Conservation (phyloP, 1,139 yeast genomes). For the Hanseniaspora uvarum region DNA sequence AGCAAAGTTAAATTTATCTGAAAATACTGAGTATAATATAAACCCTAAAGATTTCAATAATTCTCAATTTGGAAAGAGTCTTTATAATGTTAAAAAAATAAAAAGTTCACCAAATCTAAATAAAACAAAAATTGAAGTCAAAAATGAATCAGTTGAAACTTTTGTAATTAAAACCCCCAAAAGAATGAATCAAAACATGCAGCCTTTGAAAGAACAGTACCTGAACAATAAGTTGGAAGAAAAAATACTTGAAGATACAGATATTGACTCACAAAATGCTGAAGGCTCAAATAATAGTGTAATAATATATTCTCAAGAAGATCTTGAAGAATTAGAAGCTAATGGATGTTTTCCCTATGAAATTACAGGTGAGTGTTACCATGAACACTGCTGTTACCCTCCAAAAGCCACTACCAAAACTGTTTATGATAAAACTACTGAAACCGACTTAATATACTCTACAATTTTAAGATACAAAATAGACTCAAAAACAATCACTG, state of each 20-base stretch:
- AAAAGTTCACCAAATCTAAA: too few relatives aligned
- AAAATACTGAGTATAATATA: too few relatives aligned
- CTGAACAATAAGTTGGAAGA: not conserved
- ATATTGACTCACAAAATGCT: not conserved
- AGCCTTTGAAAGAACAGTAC: not conserved
- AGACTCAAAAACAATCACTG: constrained; percentile 19
- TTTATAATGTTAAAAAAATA: too few relatives aligned
- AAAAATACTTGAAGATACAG: not conserved
- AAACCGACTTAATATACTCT: constrained; percentile 22
- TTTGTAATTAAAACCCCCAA: not conserved
- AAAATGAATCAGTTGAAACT: too few relatives aligned
- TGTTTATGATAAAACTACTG: constrained; percentile 22
- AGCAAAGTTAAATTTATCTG: too few relatives aligned
- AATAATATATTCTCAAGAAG: not conserved
- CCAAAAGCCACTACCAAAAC: constrained; percentile 17
- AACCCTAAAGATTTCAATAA: too few relatives aligned
- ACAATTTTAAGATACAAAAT: constrained; percentile 21
- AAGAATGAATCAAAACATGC: not conserved
- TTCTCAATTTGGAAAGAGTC: too few relatives aligned
- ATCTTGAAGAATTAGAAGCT: not conserved
- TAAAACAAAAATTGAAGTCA: too few relatives aligned
- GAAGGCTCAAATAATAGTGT: not conserved
- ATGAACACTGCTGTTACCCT: constrained; percentile 9
- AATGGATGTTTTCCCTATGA: not conserved
- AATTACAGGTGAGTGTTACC: not conserved